phyloP scores from a whole-genome alignment of 2,329 filamentous ascomycete genomes.

The Dactylellina cionopaga region DNA sequence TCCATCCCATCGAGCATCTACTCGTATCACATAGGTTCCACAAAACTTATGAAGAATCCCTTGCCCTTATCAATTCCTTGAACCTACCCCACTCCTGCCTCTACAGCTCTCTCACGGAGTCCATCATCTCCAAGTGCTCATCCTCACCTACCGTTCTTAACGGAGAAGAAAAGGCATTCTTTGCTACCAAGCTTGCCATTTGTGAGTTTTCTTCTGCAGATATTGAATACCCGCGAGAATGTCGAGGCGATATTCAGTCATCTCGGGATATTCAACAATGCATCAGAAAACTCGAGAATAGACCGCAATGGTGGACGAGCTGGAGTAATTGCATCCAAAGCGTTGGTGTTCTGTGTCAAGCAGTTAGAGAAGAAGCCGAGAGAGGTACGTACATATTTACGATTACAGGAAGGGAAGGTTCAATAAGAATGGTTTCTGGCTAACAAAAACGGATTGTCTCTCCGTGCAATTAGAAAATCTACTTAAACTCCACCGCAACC shows the following conservation, averaged over 20 bases:
- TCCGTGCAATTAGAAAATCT: conserved; percentile 15
- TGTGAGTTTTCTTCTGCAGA: conserved; percentile 56
- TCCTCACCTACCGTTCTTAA: conserved; percentile 21
- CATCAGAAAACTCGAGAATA: conserved; percentile 54
- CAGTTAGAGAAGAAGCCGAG: conserved; percentile 56
- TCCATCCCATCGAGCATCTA: conserved; percentile 13
- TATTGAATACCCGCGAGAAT: conserved; percentile 55
- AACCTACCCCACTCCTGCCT: conserved; percentile 58
- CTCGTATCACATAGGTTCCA: conserved; percentile 18
- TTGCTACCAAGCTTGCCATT: conserved; percentile 55
- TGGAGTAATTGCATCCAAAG: conserved; percentile 57
- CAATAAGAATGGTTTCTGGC: background rate
- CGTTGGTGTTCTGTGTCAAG: conserved; percentile 55
- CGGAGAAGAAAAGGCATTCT: conserved; percentile 53
- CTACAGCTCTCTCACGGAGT: conserved; percentile 38
- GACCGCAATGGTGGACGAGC: conserved; percentile 57
- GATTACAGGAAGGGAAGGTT: background rate
- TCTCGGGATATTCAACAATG: conserved; percentile 50
- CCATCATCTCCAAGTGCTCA: conserved; percentile 43
- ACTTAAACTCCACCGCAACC: conserved; percentile 36
- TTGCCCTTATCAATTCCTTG: conserved; percentile 55
- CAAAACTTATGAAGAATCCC: conserved; percentile 29
- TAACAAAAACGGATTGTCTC: background rate
- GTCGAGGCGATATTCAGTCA: conserved; percentile 40
- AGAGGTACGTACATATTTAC: conserved; percentile 46